phyloP scores from a whole-genome alignment of 1,284 basidiomycete genomes.

The Neolentinus lepideus region DNA sequence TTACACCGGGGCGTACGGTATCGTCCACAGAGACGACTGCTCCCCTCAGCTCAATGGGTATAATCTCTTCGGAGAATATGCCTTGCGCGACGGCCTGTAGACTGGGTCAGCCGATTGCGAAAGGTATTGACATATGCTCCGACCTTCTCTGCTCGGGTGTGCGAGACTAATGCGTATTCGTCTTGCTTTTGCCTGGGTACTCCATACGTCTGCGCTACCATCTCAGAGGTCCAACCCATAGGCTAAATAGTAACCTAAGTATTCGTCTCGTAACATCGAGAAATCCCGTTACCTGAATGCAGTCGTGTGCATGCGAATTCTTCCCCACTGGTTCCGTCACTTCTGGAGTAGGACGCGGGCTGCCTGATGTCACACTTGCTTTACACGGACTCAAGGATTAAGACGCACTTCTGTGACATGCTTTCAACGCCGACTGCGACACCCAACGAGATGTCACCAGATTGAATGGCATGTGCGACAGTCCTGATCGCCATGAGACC shows the following conservation, averaged over 20 bases:
- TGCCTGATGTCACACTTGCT: slow-evolving; percentile 19
- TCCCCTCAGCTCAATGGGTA: slow-evolving; percentile 65
- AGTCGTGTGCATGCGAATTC: slow-evolving; percentile 60
- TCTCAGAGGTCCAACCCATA: slow-evolving; percentile 92
- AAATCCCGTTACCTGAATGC: slow-evolving; percentile 51
- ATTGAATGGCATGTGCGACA: slow-evolving; percentile 73
- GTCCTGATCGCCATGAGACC: slow-evolving; percentile 81
- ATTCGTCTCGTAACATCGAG: not conserved
- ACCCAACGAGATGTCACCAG: slow-evolving; percentile 65
- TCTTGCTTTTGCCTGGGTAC: slow-evolving; percentile 76
- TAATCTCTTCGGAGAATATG: slow-evolving; percentile 73
- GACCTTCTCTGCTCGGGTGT: slow-evolving; percentile 68
- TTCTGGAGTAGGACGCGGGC: slow-evolving; percentile 72
- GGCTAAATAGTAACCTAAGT: slow-evolving; percentile 41
- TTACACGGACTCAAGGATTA: not conserved
- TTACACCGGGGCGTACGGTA: slow-evolving; percentile 77
- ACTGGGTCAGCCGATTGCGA: not conserved
- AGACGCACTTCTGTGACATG: slow-evolving; percentile 72
- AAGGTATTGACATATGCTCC: slow-evolving; percentile 8
- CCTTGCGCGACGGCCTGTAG: slow-evolving; percentile 54
- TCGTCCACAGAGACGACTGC: slow-evolving; percentile 63
- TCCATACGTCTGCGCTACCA: slow-evolving; percentile 73
- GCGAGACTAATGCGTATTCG: slow-evolving; percentile 75
- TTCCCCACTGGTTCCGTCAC: slow-evolving; percentile 51
- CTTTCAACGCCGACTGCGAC: slow-evolving; percentile 78